Evolutionary conservation across 106 monocot genomes (phyloP), one percentile per base, ranked within the genome.

Genomic region (Dioscorea alata): DNA sequence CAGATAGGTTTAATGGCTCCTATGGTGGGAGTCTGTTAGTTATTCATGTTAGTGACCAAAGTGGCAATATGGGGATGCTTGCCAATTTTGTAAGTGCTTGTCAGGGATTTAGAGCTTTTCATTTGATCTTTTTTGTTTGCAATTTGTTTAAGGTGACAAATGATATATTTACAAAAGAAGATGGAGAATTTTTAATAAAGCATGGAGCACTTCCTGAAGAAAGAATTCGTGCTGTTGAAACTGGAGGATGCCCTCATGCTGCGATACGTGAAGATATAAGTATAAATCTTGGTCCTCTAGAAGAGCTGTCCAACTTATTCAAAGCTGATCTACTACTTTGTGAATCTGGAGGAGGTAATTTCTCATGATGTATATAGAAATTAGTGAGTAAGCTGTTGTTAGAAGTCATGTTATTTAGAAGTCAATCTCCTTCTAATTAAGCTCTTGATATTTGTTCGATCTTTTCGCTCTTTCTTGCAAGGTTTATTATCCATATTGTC

Each of bases 101-200:
- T 42, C 6, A 8, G 42, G 42, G 42, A 7, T 42, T 42, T 8
- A 42, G 10, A 42, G 10, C 42, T 42, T 42, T 42, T 0, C 10
- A 1, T 42, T 42, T 42, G 42, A 42, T 42, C 42, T 8, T 8
- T 8, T 42, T 8, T 42, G 28, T 42, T 20, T 23, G 8, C 8
- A 28, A 65, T 21, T 1, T 65, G 42, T 23, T 67, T 73, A 69
- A 97, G 92, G 96, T 97, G 50, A 97, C 96, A 54, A 97, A 97
- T 87, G 96, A 97, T 68, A 97, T 97, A 81, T 97, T 97, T 64
- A 97, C 96, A 15, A 97, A 87, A 76, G 96, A 97, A 61, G 96
- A 97, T 79, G 96, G 92, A 18, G 96, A 97, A 70, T 97, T 97
- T 63, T 78, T 97, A 60, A 79, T 92, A 57, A 97, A 92, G 65